These are phyloP conservation scores for Begonia fuchsioides DNA, from an alignment of 306 rosid species.

Conservation along the genomic window DNA sequence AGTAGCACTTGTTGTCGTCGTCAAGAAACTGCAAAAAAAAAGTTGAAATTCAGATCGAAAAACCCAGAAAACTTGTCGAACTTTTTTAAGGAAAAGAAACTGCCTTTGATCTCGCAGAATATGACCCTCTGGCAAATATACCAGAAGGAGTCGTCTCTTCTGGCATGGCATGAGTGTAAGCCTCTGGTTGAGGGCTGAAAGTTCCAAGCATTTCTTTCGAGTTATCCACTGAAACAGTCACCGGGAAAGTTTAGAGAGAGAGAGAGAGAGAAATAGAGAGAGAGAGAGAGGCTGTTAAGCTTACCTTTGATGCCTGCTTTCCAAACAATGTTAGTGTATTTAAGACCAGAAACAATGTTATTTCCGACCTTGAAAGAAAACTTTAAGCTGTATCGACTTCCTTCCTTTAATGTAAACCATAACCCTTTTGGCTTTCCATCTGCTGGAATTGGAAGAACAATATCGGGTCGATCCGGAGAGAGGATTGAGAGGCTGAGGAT, in stretches of 20 bases:
- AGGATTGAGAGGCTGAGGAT: slow-evolving; percentile 26
- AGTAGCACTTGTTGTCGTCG: slow-evolving; percentile 32
- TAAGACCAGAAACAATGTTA: too few relatives aligned
- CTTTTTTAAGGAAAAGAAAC: background rate
- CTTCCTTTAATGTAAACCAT: slow-evolving; percentile 42
- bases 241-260: background rate
- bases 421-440: slow-evolving; percentile 33
- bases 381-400: slow-evolving; percentile 27
- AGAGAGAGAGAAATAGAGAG: background rate
- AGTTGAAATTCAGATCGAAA: too few relatives aligned
- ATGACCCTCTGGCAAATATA: slow-evolving; percentile 38
- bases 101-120: slow-evolving; percentile 38
- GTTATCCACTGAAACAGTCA: slow-evolving; percentile 22
- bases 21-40: slow-evolving; percentile 1
- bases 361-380: slow-evolving; percentile 30
- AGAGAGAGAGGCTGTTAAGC: background rate
- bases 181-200: slow-evolving; percentile 41
- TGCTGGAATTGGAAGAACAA: slow-evolving; percentile 33
- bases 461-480: slow-evolving; percentile 26
- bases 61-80: too few relatives aligned
- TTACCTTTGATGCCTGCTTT: slow-evolving; percentile 35
- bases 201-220: slow-evolving; percentile 44
- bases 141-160: slow-evolving; percentile 44
- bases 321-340: too few relatives aligned
- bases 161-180: slow-evolving; percentile 34